A percentile compares a stretch with the other conserved stretches of the same genome.
These are phyloP conservation scores for Lagenidium sp. DNA, from an alignment of 352 stramenopile species.

Conservation along the genomic window DNA sequence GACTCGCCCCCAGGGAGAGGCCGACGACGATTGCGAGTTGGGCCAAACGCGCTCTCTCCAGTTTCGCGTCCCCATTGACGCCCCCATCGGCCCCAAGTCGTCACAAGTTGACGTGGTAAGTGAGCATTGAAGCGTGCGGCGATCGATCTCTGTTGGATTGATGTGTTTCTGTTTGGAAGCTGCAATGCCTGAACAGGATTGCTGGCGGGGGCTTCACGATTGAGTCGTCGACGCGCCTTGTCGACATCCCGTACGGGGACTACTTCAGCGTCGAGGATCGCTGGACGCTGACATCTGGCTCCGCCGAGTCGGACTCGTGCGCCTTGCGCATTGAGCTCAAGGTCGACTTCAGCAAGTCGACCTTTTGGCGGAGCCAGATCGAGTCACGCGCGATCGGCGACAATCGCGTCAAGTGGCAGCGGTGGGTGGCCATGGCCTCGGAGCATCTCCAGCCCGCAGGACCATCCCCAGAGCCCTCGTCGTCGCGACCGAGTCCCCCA, in stretches of 20 bases:
- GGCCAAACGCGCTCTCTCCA: conserved; percentile 56
- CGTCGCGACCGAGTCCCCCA: background rate
- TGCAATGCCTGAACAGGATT: conserved; percentile 50
- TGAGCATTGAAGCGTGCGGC: conserved; percentile 22
- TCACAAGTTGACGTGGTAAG: conserved; percentile 75
- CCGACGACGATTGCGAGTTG: conserved; percentile 22
- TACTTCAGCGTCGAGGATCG: conserved; percentile 84
- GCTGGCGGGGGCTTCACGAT: conserved; percentile 37
- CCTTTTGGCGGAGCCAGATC: conserved; percentile 79
- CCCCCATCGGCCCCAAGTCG: conserved; percentile 73
- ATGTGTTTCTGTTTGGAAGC: conserved; percentile 7
- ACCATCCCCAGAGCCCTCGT: background rate
- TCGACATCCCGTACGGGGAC: conserved; percentile 82
- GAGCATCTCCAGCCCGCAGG: conserved; percentile 18
- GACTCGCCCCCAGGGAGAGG: conserved; percentile 22
- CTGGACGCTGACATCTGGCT: conserved; percentile 56
- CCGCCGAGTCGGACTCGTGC: conserved; percentile 30
- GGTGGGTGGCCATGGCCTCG: conserved; percentile 62
- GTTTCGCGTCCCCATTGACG: conserved; percentile 69
- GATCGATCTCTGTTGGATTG: background rate
- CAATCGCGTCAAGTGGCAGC: conserved; percentile 61
- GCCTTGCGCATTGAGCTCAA: conserved; percentile 74
- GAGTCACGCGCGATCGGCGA: conserved; percentile 61
- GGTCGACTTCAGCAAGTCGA: conserved; percentile 79
- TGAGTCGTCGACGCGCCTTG: conserved; percentile 67